phyloP scores from a whole-genome alignment of 1,284 basidiomycete genomes.

The Meira nashicola region DNA sequence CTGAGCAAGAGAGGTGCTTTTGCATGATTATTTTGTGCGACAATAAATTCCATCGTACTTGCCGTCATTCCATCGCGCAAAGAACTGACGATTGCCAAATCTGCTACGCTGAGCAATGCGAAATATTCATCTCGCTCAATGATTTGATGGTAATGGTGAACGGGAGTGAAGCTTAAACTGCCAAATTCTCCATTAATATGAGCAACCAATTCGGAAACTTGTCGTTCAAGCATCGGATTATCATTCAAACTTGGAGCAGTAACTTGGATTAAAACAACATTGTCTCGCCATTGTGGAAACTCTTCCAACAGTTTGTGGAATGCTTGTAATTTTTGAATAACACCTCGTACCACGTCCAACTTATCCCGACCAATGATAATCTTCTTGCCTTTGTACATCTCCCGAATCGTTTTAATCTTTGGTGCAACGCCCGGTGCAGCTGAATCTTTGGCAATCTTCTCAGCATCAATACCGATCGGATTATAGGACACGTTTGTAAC shows the following conservation, averaged over 20 bases:
- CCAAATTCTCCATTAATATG: conserved; percentile 97
- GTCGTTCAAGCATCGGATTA: conserved; percentile 85
- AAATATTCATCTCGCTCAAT: conserved; percentile 95
- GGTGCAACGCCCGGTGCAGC: conserved; percentile 76
- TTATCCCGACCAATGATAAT: conserved; percentile 99
- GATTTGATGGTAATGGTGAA: conserved; percentile 98
- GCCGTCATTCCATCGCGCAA: conserved; percentile 99
- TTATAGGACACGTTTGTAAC: conserved; percentile 81
- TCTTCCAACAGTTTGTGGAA: conserved; percentile 90
- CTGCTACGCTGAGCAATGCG: conserved; percentile 87
- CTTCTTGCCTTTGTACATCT: conserved; percentile 92
- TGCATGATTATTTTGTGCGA: conserved; percentile 77
- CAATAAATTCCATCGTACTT: conserved; percentile 87
- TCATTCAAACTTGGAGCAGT: conserved; percentile 92
- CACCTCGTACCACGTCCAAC: conserved; percentile 94
- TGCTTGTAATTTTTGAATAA: conserved; percentile 92
- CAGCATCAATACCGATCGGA: conserved; percentile 95
- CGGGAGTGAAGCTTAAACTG: conserved; percentile 88
- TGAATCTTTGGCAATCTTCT: conserved; percentile 77
- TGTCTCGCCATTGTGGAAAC: conserved; percentile 93
- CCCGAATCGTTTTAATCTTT: conserved; percentile 76
- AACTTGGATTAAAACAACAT: conserved; percentile 70
- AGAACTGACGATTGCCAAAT: conserved; percentile 91
- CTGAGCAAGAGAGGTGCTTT: conserved; percentile 78
- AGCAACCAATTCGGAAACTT: conserved; percentile 88